Evolutionary conservation across 148 eudicot genomes (phyloP), one percentile per base, ranked within the genome.

Genomic region (Diospyros lotus): DNA sequence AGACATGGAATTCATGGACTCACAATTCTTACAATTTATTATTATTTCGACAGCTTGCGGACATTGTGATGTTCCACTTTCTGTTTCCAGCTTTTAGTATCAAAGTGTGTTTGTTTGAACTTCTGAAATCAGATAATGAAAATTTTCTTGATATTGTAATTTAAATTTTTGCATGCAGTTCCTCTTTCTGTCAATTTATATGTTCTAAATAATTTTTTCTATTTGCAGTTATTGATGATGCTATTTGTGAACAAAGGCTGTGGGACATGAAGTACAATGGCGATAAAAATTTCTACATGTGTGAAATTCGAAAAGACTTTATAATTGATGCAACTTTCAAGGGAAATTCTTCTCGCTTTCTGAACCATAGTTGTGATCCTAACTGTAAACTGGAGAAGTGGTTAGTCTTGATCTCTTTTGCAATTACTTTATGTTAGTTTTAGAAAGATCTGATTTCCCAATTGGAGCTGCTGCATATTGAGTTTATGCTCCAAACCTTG

Each of bases 371-470:
- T 65, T 95, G 98, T 79, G 90, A 89, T 74, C 98, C 98, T 53
- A 95, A 95, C 80, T 95, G 98, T 85, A 86, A 90, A 71, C 80
- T 95, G 82, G 98, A 95, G 77, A 95, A 92, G 82, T 95, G 98
- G 98, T 92, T 71, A 89, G 92, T 86, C 17, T 58, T 60, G n/a
- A 52, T 52, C 8, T 28, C 59, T 48, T 73, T 14, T 11, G 1
- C 3, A 4, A 28, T 18, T 38, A 18, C 13, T 10, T 54, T 56
- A 40, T 9, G 18, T 52, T 10, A 9, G 9, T 46, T 50, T 6
- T 62, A 48, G 1, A 48, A 53, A 55, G 39, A 9, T 52, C 39
- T 46, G 13, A 18, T 50, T 74, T n/a, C 11, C 46, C 52, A 17
- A 28, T 3, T 18, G 61, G 9, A 63, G 68, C 52, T 40, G 60